Percentiles rank a stretch among this genome's conserved stretches.
Evolutionary conservation across 352 stramenopile species (phyloP).

Genomic region (Pythium chondricola): DNA sequence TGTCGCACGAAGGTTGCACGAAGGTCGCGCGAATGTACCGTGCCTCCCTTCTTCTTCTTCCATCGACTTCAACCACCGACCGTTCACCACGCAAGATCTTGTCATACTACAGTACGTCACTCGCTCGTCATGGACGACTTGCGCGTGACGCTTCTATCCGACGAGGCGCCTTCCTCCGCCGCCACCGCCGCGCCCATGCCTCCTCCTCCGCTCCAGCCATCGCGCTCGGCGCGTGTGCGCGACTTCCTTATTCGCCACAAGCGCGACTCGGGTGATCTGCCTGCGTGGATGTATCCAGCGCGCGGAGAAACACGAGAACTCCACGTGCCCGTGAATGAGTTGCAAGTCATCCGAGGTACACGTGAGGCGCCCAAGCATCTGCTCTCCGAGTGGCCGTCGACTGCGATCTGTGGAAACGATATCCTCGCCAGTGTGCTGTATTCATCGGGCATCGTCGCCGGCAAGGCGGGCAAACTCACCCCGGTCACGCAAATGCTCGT

Average conservation of each 20-base stretch:
- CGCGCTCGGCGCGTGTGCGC: constrained; percentile 17
- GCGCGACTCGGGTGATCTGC: constrained; percentile 16
- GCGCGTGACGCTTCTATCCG: constrained; percentile 19
- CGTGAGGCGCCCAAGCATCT: constrained; percentile 21
- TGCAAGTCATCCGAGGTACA: constrained; percentile 20
- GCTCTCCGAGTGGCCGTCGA: constrained; percentile 68
- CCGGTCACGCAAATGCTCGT: constrained; percentile 69
- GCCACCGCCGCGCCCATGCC: neutral
- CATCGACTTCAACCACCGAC: constrained; percentile 17
- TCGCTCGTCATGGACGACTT: constrained; percentile 16
- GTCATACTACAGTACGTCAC: neutral
- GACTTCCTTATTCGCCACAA: constrained; percentile 22
- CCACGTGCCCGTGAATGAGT: constrained; percentile 15
- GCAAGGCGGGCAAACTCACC: constrained; percentile 58
- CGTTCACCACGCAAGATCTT: constrained; percentile 1
- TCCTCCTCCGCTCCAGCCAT: neutral
- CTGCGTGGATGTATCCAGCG: constrained; percentile 26
- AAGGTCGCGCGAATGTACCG: constrained; percentile 1
- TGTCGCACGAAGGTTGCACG: constrained; percentile 14
- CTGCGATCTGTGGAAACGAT: constrained; percentile 84
- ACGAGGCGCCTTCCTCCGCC: neutral
- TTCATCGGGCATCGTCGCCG: constrained; percentile 31
- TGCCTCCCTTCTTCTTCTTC: neutral
- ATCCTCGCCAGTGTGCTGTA: constrained; percentile 78
- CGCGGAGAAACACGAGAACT: constrained; percentile 18